Base-by-base conservation (phyloP, 2,329 filamentous ascomycete genomes). In the Phialocephala subalpina region DNA sequence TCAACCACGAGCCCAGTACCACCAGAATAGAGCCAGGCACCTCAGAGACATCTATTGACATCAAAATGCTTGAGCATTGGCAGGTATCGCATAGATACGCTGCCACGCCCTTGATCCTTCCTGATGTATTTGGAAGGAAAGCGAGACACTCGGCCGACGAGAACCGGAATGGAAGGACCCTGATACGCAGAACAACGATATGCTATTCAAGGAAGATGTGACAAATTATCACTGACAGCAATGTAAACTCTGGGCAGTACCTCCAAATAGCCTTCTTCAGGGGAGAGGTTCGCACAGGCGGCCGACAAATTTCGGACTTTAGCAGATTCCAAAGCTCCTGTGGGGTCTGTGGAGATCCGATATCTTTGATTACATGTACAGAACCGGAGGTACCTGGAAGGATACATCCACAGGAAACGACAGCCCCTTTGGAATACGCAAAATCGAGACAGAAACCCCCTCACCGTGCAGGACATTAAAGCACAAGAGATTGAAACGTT, bases 361-460 rank as follows among this genome's bases (percentile, higher is more conserved):
- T 49, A 49, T 33, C 49, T 42, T n/a, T 27, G 49, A 53, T 12
- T 14, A 33, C 49, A 25, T 49, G 12, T 42, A 14, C 38, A n/a
- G 27, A 18, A 12, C 5, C 16, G 49, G 49, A 53, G 29, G 16
- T 22, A 53, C 29, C 5, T 29, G 49, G 49, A 53, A 53, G 16
- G 49, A 53, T 53, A 53, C 49, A 53, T 25, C 42, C 45, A 45
- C 45, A 47, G 45, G 60, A 62, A 53, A 62, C 40, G 52, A 62
- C 35, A 55, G 20, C 35, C 36, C 20, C 47, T 20, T 52, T 33
- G 18, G 29, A 36, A 25, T 33, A 20, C 42, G 14, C 27, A 49
- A 47, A 20, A 47, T n/a, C 38, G n/a, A 58, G 45, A 35, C 20
- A 58, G 16, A 14, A 40, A 8, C 27, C 29, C 16, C 42, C 61